Conservation (phyloP, 306 rosid species). For the Hippophae gyantsensis region DNA sequence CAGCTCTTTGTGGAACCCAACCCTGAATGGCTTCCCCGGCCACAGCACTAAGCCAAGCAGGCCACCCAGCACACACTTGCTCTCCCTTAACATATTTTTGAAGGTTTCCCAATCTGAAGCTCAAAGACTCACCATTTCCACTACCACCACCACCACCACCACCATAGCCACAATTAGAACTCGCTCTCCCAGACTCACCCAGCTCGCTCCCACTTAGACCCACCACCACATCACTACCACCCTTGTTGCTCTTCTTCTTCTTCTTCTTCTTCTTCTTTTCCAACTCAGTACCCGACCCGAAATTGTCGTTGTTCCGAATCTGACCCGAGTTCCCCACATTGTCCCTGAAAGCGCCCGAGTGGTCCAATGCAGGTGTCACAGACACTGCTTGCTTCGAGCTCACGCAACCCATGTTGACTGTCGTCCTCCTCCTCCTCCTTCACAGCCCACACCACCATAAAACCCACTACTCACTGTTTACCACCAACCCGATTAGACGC, state of each 20-base stretch:
- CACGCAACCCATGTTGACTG: slow-evolving; percentile 71
- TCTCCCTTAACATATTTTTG: slow-evolving; percentile 77
- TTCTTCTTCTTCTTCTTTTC: slow-evolving; percentile 20
- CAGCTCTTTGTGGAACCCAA: slow-evolving; percentile 84
- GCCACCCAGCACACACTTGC: slow-evolving; percentile 97
- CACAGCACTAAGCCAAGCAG: slow-evolving; percentile 90
- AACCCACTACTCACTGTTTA: not conserved
- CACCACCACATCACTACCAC: slow-evolving; percentile 31
- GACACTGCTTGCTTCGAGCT: slow-evolving; percentile 81
- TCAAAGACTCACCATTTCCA: slow-evolving; percentile 43
- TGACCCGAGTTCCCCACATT: slow-evolving; percentile 45
- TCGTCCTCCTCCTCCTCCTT: not conserved
- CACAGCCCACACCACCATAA: slow-evolving; percentile 8
- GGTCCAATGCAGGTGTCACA: slow-evolving; percentile 82
- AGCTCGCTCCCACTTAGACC: slow-evolving; percentile 51
- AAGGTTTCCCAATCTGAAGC: slow-evolving; percentile 74
- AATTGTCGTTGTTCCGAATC: slow-evolving; percentile 13
- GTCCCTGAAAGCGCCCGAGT: slow-evolving; percentile 48
- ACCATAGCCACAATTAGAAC: slow-evolving; percentile 37
- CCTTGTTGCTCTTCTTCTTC: slow-evolving; percentile 7
- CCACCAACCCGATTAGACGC: slow-evolving; percentile 12
- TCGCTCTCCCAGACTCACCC: slow-evolving; percentile 71
- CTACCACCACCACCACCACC: not conserved
- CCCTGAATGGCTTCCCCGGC: slow-evolving; percentile 95
- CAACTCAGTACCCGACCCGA: slow-evolving; percentile 8